Evolutionary conservation across 257 asterid species (phyloP), one percentile per base, ranked within the genome.

Genomic region (Anisodus tanguticus): DNA sequence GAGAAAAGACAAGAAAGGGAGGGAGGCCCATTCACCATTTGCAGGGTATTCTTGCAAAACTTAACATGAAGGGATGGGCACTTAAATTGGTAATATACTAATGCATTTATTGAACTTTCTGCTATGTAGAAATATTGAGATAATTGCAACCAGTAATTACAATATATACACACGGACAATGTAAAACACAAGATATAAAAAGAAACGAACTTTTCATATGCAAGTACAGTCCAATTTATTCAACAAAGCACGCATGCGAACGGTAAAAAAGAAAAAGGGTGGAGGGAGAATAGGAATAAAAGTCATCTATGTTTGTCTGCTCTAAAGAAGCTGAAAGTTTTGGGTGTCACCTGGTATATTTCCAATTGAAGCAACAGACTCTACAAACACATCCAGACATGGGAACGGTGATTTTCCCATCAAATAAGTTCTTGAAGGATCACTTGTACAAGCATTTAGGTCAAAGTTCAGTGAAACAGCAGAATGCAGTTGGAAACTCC

Each of bases 391-490:
- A 88, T 96, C 99, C 91, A 96, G 79, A 84, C 94, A 90, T 53
- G 97, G 97, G 88, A 92, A 93, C 74, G 95, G 98, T 74, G 99
- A 94, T 88, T 92, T 95, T 85, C 96, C 98, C 91, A 86, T 92
- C 90, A 90, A 62, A 87, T 91, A 92, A 83, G 94, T 90, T 86
- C 90, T 81, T 57, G 99, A 92, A 88, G 91, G 90, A 87, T 93
- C 97, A 81, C 84, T 89, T 82, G 89, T 81, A 83, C 88, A 91
- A 81, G 88, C 86, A 82, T 89, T 88, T 78, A 84, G 86, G 85
- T 87, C 90, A 85, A 90, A 89, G 39, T 88, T 90, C 57, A 67
- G 85, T 70, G 90, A 88, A 79, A 49, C 84, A 83, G 84, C 78
- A 85, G 88, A 68, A 64, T 81, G 87, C 79, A 66, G 83, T 74